These are phyloP conservation scores for Colletotrichum siamense DNA, from an alignment of 2,329 filamentous ascomycete species.

Conservation along the genomic window DNA sequence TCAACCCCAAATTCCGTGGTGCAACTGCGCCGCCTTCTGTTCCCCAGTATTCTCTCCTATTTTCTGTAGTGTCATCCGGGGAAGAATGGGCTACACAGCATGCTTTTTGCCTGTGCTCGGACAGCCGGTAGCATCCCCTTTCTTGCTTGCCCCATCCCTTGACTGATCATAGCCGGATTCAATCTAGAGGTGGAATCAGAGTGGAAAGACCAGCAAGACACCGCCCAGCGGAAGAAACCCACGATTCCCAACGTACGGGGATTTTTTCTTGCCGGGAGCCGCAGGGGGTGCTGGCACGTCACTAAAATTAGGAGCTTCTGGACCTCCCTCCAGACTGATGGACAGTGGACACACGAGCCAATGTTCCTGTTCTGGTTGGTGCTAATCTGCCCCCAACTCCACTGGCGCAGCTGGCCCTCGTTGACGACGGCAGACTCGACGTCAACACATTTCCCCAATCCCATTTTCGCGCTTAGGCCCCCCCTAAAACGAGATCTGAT, in stretches of 20 bases:
- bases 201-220: neutral
- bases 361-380: neutral
- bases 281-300: constrained; percentile 5
- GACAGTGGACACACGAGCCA: neutral
- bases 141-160: neutral
- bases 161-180: neutral
- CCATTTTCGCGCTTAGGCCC: constrained; percentile 3
- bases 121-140: neutral
- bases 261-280: neutral
- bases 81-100: neutral
- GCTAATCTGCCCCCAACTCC: neutral
- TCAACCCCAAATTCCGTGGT: neutral
- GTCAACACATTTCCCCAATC: constrained; percentile 10
- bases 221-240: neutral
- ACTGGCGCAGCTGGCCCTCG: neutral
- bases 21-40: neutral
- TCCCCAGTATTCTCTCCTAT: neutral
- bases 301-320: constrained; percentile 13
- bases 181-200: neutral
- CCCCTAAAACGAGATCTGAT: constrained; percentile 11
- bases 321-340: neutral
- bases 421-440: neutral
- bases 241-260: neutral
- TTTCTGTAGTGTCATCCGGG: neutral
- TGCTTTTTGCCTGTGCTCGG: neutral